Conservation (phyloP, 2,329 filamentous ascomycete species). For the Coniochaeta pulveracea region DNA sequence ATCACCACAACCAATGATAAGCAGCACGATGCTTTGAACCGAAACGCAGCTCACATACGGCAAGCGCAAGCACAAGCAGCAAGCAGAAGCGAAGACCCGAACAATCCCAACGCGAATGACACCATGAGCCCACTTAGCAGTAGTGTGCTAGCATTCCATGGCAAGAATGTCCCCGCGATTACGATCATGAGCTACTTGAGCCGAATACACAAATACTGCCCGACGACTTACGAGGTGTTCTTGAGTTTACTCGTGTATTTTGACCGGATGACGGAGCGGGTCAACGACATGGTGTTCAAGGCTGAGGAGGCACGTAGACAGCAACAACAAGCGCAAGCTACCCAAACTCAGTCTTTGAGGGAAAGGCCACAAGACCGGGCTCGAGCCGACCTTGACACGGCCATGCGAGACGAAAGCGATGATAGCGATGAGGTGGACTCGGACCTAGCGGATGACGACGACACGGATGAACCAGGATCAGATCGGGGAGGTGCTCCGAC, state of each 20-base stretch:
- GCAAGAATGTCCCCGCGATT: constrained; percentile 95
- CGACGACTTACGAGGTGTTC: constrained; percentile 97
- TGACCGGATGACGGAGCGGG: constrained; percentile 94
- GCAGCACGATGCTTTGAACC: constrained; percentile 84
- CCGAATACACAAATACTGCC: constrained; percentile 97
- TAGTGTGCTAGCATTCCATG: constrained; percentile 85
- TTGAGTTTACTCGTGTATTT: constrained; percentile 93
- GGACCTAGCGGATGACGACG: constrained; percentile 35
- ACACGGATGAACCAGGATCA: constrained; percentile 16
- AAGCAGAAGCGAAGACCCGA: constrained; percentile 12
- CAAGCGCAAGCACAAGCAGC: constrained; percentile 29
- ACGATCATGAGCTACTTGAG: constrained; percentile 93
- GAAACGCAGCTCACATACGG: constrained; percentile 49
- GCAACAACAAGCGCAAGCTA: constrained; percentile 2
- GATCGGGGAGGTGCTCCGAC: constrained; percentile 8
- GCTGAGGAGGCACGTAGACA: constrained; percentile 41
- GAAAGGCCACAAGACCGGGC: too few species aligned
- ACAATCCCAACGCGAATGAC: constrained; percentile 12
- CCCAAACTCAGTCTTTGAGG: neutral
- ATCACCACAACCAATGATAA: constrained; percentile 94
- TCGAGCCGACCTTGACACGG: neutral
- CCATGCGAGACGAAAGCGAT: constrained; percentile 15
- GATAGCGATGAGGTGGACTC: constrained; percentile 34
- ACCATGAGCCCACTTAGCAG: constrained; percentile 48
- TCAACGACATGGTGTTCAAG: constrained; percentile 71